These are phyloP conservation scores for Thuja plicata DNA, from an alignment of 83 land plant species.

Conservation along the genomic window DNA sequence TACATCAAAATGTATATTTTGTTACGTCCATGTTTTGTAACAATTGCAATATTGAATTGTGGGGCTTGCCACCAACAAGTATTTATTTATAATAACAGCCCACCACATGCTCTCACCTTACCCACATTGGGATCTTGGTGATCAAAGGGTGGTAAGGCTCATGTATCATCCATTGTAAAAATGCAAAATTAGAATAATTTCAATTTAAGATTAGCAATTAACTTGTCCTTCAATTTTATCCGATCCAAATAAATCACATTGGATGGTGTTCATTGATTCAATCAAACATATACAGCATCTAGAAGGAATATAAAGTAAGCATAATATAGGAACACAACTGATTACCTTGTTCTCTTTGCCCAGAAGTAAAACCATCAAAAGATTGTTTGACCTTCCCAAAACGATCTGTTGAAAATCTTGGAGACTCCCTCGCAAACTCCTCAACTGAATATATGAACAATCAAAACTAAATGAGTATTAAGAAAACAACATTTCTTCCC, in stretches of 20 bases:
- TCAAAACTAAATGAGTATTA: background rate
- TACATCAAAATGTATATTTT: no score
- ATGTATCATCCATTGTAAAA: no score
- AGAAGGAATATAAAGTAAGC: background rate
- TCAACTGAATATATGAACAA: conserved; percentile 41
- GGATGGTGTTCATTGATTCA: background rate
- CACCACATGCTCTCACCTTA: no score
- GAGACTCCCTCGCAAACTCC: conserved; percentile 55
- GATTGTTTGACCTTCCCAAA: conserved; percentile 34
- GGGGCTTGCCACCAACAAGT: no score
- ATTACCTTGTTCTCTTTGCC: conserved; percentile 38
- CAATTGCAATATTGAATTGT: no score
- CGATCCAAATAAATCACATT: background rate
- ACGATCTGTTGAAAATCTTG: conserved; percentile 41
- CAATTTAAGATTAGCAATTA: background rate
- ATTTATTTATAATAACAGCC: no score
- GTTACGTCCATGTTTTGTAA: no score
- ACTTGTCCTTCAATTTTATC: background rate
- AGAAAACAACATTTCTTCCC: background rate
- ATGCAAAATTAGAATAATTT: no score
- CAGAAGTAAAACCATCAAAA: conserved; percentile 39
- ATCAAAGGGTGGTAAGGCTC: no score
- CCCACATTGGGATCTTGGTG: no score
- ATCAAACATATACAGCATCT: background rate
- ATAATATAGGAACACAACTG: background rate